phyloP scores from a whole-genome alignment of 2,329 filamentous ascomycete species.

The Penicillium sclerotigenum region DNA sequence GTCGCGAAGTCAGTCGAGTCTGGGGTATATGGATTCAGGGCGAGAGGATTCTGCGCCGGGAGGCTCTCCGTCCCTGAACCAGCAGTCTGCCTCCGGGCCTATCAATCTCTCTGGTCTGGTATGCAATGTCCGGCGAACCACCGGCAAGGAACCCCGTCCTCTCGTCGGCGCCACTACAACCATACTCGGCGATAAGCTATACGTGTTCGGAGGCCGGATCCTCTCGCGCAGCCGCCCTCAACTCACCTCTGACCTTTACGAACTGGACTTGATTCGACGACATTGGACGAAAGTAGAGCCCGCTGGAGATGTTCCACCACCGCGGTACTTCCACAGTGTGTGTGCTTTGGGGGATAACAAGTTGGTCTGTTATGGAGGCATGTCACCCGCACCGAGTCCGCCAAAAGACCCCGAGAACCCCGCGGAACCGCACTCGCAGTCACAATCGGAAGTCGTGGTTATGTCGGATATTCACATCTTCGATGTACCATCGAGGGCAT shows the following conservation, averaged over 20 bases:
- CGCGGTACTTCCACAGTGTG: conserved; percentile 95
- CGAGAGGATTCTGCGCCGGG: conserved; percentile 34
- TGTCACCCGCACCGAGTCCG: conserved; percentile 71
- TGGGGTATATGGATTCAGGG: conserved; percentile 34
- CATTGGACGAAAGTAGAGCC: conserved; percentile 92
- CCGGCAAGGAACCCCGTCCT: conserved; percentile 84
- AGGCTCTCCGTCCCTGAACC: conserved; percentile 29
- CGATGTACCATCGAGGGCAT: conserved; percentile 75
- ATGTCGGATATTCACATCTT: conserved; percentile 99
- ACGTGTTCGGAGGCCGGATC: conserved; percentile 90
- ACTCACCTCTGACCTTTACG: conserved; percentile 86
- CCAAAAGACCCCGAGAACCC: conserved; percentile 43
- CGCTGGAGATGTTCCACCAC: conserved; percentile 78
- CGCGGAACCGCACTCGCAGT: conserved; percentile 57
- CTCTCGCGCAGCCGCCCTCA: conserved; percentile 79
- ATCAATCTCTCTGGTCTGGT: conserved; percentile 64
- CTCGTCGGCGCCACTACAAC: conserved; percentile 94
- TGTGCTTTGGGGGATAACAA: conserved; percentile 92
- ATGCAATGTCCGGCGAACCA: conserved; percentile 74
- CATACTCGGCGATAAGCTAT: conserved; percentile 89
- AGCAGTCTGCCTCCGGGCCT: conserved; percentile 42
- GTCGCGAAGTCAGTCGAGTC: conserved; percentile 41
- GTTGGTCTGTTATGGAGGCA: conserved; percentile 95
- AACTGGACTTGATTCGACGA: conserved; percentile 82
- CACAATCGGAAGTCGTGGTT: conserved; percentile 82